A percentile compares a stretch with the other conserved stretches of the same genome.
phyloP scores from a whole-genome alignment of 1,284 basidiomycete genomes.

The Boletus holoroseus region DNA sequence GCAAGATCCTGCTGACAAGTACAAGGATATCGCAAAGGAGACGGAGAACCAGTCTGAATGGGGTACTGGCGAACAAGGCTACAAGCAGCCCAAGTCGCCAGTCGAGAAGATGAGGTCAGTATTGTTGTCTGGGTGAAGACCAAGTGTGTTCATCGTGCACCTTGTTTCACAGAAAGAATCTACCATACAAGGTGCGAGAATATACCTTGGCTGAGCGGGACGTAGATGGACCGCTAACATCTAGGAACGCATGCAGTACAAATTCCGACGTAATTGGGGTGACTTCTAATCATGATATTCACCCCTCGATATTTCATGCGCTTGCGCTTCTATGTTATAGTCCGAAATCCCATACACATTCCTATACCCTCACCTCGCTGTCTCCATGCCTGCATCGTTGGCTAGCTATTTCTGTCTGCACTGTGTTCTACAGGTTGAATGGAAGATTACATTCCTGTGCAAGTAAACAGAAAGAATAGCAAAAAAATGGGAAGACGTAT shows the following conservation, averaged over 20 bases:
- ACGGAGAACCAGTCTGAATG: constrained; percentile 54
- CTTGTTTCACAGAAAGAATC: constrained; percentile 50
- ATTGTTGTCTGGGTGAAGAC: not conserved
- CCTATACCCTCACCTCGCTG: constrained; percentile 25
- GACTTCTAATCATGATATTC: constrained; percentile 54
- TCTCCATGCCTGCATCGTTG: constrained; percentile 5
- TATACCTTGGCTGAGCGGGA: not conserved
- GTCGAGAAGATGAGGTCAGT: constrained; percentile 65
- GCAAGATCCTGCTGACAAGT: constrained; percentile 59
- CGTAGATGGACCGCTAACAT: constrained; percentile 38
- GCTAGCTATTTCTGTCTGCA: constrained; percentile 1
- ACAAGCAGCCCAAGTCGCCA: constrained; percentile 63
- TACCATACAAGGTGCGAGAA: constrained; percentile 75
- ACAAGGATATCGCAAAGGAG: constrained; percentile 49
- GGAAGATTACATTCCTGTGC: constrained; percentile 9
- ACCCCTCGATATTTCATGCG: constrained; percentile 13
- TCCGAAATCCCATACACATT: constrained; percentile 20
- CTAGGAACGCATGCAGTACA: constrained; percentile 71
- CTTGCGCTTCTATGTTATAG: constrained; percentile 3
- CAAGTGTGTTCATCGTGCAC: not conserved
- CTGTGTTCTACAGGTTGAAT: constrained; percentile 2
- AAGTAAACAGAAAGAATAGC: not conserved
- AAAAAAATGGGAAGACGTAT: not conserved
- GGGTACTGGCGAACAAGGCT: constrained; percentile 70
- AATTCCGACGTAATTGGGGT: constrained; percentile 79